Evolutionary conservation across 2,329 filamentous ascomycete genomes (phyloP), one percentile per base, ranked within the genome.

Genomic region (Beauveria pseudobassiana): DNA sequence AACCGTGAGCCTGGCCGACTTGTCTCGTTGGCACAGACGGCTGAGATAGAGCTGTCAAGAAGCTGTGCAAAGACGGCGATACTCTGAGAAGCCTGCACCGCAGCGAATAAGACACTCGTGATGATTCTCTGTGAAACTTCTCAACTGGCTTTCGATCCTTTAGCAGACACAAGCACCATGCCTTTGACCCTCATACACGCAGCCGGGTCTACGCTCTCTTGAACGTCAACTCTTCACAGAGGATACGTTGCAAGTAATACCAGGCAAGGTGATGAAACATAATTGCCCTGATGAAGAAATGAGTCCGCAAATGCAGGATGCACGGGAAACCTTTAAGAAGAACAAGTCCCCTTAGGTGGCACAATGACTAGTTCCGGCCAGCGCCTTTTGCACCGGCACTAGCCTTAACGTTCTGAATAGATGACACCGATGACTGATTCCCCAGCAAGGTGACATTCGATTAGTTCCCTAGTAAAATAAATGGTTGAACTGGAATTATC

Each of bases 381-480:
- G 22, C 22, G 58, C 58, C 8, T 60, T 51, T 26, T 59, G 56
- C 56, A 59, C 56, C 34, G 30, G 56, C 10, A 46, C 56, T n/a
- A 20, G 51, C n/a, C 42, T 60, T 50, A 22, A 49, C 49, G 55
- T 43, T 58, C 22, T 7, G 55, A 10, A 46, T 3, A 46, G 20
- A 24, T n/a, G 20, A 14, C 20, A 12, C 52, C 18, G 30, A 55
- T 24, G n/a, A 43, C 18, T 14, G 24, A 24, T 24, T 24, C 22
- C 28, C 7, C 26, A 16, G 24, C 24, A 16, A 9, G 10, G 22
- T 2, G 34, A 4, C 43, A 38, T 20, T 43, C 9, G 26, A 40
- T 18, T 38, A 52, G 48, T 57, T 57, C 8, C n/a, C 38, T 18
- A 59, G n/a, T 59, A 48, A 48, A 59, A 52, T 18, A 24, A 43